Percentiles rank a stretch among this genome's conserved stretches.
phyloP scores from a whole-genome alignment of 2,329 filamentous ascomycete species.

The Orbilia ellipsospora region DNA sequence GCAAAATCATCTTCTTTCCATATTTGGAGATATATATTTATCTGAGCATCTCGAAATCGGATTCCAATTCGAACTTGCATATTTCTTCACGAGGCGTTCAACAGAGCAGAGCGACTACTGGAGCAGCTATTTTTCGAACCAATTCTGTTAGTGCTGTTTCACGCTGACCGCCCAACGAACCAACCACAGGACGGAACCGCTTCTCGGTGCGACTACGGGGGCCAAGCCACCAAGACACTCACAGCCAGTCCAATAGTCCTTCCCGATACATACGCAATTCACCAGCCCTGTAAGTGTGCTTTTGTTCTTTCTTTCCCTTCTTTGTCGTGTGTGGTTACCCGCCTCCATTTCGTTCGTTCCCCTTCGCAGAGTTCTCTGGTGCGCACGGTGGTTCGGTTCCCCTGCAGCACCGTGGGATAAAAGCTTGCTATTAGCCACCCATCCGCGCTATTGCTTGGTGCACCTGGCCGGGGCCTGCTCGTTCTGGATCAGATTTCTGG shows the following conservation, averaged over 20 bases:
- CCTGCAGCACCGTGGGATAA: constrained; percentile 8
- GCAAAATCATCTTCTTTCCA: background rate
- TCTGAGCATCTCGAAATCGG: background rate
- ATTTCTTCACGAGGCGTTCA: background rate
- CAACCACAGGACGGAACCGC: constrained; percentile 31
- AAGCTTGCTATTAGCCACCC: too few relatives aligned
- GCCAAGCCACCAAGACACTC: constrained; percentile 17
- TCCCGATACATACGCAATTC: constrained; percentile 33
- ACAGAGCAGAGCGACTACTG: constrained; percentile 10
- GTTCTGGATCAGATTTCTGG: too few relatives aligned
- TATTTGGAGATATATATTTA: background rate
- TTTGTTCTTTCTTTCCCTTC: constrained; percentile 8
- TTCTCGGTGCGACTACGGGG: constrained; percentile 16
- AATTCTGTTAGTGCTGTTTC: constrained; percentile 37
- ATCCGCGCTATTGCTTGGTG: too few relatives aligned
- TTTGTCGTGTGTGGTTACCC: constrained; percentile 8
- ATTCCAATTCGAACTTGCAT: constrained; percentile 1
- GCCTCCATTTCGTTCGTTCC: background rate
- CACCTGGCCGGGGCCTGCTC: background rate
- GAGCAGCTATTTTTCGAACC: constrained; percentile 21
- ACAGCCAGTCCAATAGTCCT: constrained; percentile 15
- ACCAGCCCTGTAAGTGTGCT: constrained; percentile 24
- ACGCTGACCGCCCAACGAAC: constrained; percentile 8
- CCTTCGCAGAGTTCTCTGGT: background rate
- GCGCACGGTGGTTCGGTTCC: background rate